phyloP scores from a whole-genome alignment of 2,329 filamentous ascomycete species.

The Neofusicoccum ribis region DNA sequence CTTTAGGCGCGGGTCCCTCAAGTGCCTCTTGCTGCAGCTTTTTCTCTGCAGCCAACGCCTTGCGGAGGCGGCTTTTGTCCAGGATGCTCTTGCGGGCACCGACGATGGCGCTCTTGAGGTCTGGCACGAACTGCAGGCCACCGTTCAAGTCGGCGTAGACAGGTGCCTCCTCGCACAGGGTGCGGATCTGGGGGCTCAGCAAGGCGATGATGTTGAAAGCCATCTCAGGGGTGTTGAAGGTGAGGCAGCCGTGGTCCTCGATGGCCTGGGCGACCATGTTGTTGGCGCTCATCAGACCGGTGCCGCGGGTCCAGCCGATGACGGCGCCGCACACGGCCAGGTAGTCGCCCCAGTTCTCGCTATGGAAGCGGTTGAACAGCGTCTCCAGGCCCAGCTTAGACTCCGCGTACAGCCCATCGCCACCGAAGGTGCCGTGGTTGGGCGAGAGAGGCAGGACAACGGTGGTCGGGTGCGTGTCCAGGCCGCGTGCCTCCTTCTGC shows the following conservation, averaged over 20 bases:
- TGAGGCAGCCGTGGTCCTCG: slow-evolving; percentile 38
- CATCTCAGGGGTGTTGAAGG: slow-evolving; percentile 35
- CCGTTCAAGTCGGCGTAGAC: slow-evolving; percentile 44
- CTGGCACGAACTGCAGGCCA: slow-evolving; percentile 25
- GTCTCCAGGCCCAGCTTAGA: slow-evolving; percentile 45
- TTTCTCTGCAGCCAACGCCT: too few relatives aligned
- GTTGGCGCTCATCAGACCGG: slow-evolving; percentile 46
- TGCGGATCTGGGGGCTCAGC: slow-evolving; percentile 31
- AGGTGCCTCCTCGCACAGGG: slow-evolving; percentile 36
- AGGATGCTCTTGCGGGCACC: too few relatives aligned
- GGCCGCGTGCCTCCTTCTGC: too few relatives aligned
- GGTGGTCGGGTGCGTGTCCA: slow-evolving; percentile 24
- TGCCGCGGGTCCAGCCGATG: slow-evolving; percentile 51
- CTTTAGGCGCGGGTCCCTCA: too few relatives aligned
- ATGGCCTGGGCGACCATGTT: slow-evolving; percentile 42
- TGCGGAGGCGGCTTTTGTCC: too few relatives aligned
- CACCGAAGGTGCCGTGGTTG: slow-evolving; percentile 47
- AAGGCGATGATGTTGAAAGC: slow-evolving; percentile 42
- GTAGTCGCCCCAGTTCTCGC: slow-evolving; percentile 42
- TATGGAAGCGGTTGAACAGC: slow-evolving; percentile 36
- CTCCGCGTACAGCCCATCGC: slow-evolving; percentile 48
- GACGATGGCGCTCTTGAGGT: too few relatives aligned
- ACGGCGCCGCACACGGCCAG: slow-evolving; percentile 43
- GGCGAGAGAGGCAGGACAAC: slow-evolving; percentile 47
- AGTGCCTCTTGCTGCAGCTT: too few relatives aligned